Evolutionary conservation across 441 rosid genomes (phyloP), one percentile per base, ranked within the genome.

Genomic region (Syzygium malaccense): DNA sequence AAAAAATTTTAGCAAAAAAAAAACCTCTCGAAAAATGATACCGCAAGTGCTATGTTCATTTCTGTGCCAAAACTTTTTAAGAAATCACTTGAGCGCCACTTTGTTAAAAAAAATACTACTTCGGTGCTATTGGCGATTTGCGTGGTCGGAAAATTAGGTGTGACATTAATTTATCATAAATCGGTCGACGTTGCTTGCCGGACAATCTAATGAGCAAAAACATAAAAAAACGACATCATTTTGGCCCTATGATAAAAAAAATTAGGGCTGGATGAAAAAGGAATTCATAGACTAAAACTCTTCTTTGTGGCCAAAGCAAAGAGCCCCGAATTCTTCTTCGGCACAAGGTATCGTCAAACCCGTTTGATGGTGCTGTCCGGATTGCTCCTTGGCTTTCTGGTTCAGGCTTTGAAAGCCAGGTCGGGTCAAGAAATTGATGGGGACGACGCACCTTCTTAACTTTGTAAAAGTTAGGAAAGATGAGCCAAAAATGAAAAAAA

Each of bases 381-480:
- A 86, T 14, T 20, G 25, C 26, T 79, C 53, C 28, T 37, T 48
- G 54, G 85, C 85, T 41, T 41, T 53, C 30, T 41, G 53, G 53
- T 56, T 51, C 25, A 86, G 62, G 64, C 66, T 49, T 57, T 86
- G 66, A 56, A 86, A 56, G 25, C 54, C 87, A 3, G 87, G 87
- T 54, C 56, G 68, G 33, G 64, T 33, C 64, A 56, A 33, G 25
- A 33, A 30, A 32, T 54, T 49, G 64, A 56, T 41, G 32, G 87
- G 14, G 15, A 86, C 87, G 68, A 33, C 30, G 68, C 32, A 86
- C 30, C 57, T 37, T 37, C 37, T 37, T 37, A 37, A 37, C 37
- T 37, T 37, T 37, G 66, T 60, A 3, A 5, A 5, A 60, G 66
- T 60, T 60, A 60, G n/a, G 14, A 60, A 60, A 57, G n/a, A 57